These are phyloP conservation scores for Nyssa sinensis DNA, from an alignment of 148 eudicot species.

Conservation along the genomic window DNA sequence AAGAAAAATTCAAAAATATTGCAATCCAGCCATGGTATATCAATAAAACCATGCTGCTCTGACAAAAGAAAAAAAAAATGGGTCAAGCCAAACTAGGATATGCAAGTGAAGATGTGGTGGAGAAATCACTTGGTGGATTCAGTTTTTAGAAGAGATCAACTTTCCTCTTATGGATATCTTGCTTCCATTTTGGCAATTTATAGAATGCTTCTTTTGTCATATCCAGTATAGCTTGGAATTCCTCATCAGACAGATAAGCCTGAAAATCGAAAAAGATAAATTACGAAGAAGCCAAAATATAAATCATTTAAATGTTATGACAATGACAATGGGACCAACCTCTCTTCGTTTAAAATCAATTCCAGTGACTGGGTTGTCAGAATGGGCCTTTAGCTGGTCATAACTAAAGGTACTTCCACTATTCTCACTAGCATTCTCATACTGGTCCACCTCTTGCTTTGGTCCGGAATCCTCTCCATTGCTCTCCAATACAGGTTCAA, in stretches of 20 bases:
- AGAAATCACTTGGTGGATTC: constrained; percentile 1
- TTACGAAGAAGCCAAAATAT: background rate
- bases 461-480: constrained; percentile 48
- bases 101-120: constrained; percentile 3
- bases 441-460: constrained; percentile 50
- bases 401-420: constrained; percentile 65
- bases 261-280: constrained; percentile 22
- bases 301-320: background rate
- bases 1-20: background rate
- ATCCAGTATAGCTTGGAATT: constrained; percentile 69
- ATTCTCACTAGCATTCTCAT: constrained; percentile 55
- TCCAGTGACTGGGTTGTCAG: constrained; percentile 87
- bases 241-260: constrained; percentile 92
- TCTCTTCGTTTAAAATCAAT: constrained; percentile 96
- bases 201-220: constrained; percentile 74
- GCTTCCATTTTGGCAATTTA: constrained; percentile 96
- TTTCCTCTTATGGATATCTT: constrained; percentile 90
- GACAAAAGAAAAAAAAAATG: constrained; percentile 9
- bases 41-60: constrained; percentile 9
- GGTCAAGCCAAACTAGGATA: background rate
- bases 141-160: constrained; percentile 71
- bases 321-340: constrained; percentile 39
- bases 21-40: background rate
- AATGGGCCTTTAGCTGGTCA: constrained; percentile 75
- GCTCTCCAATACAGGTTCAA: constrained; percentile 36